Evolutionary conservation across 768 basidiomycete species (phyloP).

Genomic region (Termitomyces sp.): DNA sequence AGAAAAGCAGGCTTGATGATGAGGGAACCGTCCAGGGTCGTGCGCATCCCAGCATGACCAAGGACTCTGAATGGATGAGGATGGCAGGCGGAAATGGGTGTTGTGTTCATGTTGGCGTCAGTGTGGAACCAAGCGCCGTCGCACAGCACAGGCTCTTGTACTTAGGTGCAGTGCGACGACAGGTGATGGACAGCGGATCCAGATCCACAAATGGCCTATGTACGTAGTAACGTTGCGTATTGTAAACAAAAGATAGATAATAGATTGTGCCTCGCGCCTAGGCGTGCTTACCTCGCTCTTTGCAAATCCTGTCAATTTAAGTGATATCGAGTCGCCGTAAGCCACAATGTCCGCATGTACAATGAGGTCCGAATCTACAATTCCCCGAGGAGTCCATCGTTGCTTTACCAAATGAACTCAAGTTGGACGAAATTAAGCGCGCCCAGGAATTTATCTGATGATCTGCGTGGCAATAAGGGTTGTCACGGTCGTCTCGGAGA

Average conservation of each 20-base stretch:
- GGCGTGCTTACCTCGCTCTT: background rate
- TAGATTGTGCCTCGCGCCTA: background rate
- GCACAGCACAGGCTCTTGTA: background rate
- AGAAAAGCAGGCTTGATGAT: conserved; percentile 71
- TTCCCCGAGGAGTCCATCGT: background rate
- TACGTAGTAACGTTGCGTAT: background rate
- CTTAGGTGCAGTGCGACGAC: background rate
- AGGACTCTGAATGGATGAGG: conserved; percentile 48
- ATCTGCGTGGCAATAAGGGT: background rate
- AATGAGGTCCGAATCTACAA: background rate
- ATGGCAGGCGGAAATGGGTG: background rate
- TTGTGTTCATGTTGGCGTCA: background rate
- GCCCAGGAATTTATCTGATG: background rate
- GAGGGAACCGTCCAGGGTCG: conserved; percentile 67
- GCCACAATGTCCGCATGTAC: background rate
- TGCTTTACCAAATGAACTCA: background rate
- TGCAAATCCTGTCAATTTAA: background rate
- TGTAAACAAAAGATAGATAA: background rate
- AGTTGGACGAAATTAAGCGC: background rate
- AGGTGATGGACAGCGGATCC: conserved; percentile 11
- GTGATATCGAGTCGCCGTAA: background rate
- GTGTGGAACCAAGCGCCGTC: background rate
- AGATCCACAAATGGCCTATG: background rate
- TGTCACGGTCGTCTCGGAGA: background rate
- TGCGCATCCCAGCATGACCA: conserved; percentile 68